Evolutionary conservation across 257 asterid species (phyloP).

Genomic region (Capsicum pubescens): DNA sequence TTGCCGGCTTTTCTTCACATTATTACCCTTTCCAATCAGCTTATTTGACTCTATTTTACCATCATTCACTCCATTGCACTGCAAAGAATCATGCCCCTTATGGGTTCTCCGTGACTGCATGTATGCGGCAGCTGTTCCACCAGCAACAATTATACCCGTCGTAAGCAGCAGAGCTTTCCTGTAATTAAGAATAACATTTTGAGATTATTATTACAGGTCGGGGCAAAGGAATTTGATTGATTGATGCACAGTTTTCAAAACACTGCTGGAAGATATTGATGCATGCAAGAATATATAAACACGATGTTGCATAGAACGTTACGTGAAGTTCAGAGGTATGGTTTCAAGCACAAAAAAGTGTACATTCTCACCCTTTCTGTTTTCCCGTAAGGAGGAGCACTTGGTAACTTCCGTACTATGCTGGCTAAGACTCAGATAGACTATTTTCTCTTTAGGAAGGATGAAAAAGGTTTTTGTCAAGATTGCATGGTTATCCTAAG

Average conservation of each 20-base stretch:
- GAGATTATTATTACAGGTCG: not conserved
- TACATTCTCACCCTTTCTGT: not conserved
- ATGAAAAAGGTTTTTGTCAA: too few species aligned
- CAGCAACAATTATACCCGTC: constrained; percentile 85
- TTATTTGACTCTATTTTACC: constrained; percentile 46
- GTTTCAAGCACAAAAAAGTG: constrained; percentile 1
- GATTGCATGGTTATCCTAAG: too few species aligned
- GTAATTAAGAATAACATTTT: constrained; percentile 31
- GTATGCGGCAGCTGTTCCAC: constrained; percentile 93
- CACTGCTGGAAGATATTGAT: constrained; percentile 1
- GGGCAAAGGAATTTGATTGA: not conserved
- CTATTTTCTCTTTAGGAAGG: too few species aligned
- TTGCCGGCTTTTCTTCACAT: constrained; percentile 72
- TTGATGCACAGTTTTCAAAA: not conserved
- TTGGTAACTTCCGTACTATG: too few species aligned
- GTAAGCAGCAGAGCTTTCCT: constrained; percentile 88
- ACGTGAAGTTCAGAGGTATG: constrained; percentile 9
- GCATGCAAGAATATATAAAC: constrained; percentile 18
- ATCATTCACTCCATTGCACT: constrained; percentile 55
- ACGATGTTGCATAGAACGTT: not conserved
- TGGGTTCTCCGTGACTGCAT: constrained; percentile 62
- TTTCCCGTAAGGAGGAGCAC: too few species aligned
- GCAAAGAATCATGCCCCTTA: constrained; percentile 48
- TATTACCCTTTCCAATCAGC: constrained; percentile 53
- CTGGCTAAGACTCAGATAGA: too few species aligned